These are phyloP conservation scores for Geoglossum glabrum DNA, from an alignment of 495 filamentous ascomycete species.

Conservation along the genomic window DNA sequence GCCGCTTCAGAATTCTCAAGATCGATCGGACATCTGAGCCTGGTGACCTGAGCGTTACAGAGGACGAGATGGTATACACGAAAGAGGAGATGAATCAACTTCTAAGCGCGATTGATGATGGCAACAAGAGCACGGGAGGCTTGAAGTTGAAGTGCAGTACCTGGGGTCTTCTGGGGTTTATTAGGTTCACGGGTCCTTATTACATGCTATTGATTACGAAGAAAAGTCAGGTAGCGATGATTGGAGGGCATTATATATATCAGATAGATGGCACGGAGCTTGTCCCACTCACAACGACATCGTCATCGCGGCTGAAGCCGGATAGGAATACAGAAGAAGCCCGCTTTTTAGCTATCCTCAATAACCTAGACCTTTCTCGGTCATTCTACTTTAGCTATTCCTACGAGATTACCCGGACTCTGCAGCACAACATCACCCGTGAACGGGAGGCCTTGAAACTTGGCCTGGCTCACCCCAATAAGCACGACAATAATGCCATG, in stretches of 20 bases:
- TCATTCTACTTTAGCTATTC: slow-evolving; percentile 98
- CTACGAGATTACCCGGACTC: slow-evolving; percentile 81
- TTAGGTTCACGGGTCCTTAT: slow-evolving; percentile 86
- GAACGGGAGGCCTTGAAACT: slow-evolving; percentile 49
- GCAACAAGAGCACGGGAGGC: slow-evolving; percentile 80
- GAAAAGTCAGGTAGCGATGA: slow-evolving; percentile 82
- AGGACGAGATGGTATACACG: slow-evolving; percentile 87
- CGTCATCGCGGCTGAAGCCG: slow-evolving; percentile 42
- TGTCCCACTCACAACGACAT: slow-evolving; percentile 53
- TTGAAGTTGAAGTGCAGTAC: slow-evolving; percentile 75
- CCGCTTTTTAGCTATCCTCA: slow-evolving; percentile 70
- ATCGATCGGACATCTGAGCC: slow-evolving; percentile 77
- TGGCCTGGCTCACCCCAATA: slow-evolving; percentile 34
- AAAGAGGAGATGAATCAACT: slow-evolving; percentile 86
- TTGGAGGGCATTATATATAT: slow-evolving; percentile 90
- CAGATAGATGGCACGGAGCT: slow-evolving; percentile 92
- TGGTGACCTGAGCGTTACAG: slow-evolving; percentile 61
- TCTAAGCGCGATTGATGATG: slow-evolving; percentile 85
- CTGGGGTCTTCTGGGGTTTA: slow-evolving; percentile 88
- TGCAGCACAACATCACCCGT: slow-evolving; percentile 80
- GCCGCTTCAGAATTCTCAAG: slow-evolving; percentile 75
- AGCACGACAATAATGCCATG: slow-evolving; percentile 72
- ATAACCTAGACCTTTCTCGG: slow-evolving; percentile 70
- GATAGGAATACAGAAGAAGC: slow-evolving; percentile 80
- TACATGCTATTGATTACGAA: slow-evolving; percentile 97